Percentiles rank a stretch among this genome's conserved stretches.
Conservation (phyloP, 352 stramenopile genomes). For the Globisporangium yorkense region DNA sequence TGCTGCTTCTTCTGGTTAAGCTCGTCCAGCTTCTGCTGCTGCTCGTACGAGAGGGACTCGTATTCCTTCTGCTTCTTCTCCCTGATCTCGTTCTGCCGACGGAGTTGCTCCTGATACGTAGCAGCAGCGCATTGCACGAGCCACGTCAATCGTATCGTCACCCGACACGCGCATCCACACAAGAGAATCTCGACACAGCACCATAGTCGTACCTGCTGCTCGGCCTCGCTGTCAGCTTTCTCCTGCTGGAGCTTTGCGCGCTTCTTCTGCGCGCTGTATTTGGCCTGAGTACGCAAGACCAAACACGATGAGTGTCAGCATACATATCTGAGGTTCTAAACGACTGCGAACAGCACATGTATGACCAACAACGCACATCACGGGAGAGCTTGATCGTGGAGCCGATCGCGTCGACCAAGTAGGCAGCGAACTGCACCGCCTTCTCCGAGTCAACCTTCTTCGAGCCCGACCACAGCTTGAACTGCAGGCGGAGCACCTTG, state of each 20-base stretch:
- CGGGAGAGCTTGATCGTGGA: conserved; percentile 73
- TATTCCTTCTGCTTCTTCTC: conserved; percentile 83
- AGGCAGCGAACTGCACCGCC: conserved; percentile 35
- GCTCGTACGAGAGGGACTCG: conserved; percentile 69
- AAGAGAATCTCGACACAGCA: background rate
- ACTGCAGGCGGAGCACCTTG: conserved; percentile 50
- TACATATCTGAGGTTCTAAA: background rate
- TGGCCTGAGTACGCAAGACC: conserved; percentile 30
- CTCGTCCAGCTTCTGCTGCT: conserved; percentile 72
- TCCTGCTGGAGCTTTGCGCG: conserved; percentile 61
- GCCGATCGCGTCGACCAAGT: conserved; percentile 57
- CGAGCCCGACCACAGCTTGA: conserved; percentile 56
- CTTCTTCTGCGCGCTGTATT: conserved; percentile 71
- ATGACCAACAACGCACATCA: conserved; percentile 33
- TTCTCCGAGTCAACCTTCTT: conserved; percentile 53
- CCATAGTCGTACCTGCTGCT: conserved; percentile 22
- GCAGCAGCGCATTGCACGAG: background rate
- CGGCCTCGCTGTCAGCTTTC: conserved; percentile 22
- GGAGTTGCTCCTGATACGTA: conserved; percentile 30
- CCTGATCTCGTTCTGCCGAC: conserved; percentile 42
- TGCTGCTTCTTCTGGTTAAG: conserved; percentile 64
- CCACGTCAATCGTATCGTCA: background rate
- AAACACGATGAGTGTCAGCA: background rate
- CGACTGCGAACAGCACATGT: too few species aligned
- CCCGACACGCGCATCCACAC: background rate